Base-by-base conservation (phyloP, 768 basidiomycete species). In the Boletus reticulatus region DNA sequence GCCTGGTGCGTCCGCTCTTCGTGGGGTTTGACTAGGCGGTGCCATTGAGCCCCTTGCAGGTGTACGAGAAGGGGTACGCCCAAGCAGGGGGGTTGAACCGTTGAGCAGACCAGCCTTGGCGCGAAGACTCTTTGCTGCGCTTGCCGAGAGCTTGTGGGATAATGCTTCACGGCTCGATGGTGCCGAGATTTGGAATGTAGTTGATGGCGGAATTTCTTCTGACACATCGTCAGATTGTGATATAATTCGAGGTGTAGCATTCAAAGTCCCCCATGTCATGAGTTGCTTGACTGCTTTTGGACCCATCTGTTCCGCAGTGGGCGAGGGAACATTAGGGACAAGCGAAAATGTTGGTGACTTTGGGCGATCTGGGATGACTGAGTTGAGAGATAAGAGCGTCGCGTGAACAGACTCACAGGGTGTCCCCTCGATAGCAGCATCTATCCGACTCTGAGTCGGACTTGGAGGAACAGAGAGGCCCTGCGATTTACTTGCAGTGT, bases 251-350 rank as follows among this genome's bases (percentile, higher is more conserved):
- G 97, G 97, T 10, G 97, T 98, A 16, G 91, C 88, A 60, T 87
- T 84, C 22, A 98, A 78, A 13, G 93, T 94, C 2, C 97, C 97
- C 94, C 93, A 95, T 13, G 97, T 99, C 89, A 98, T 94, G 16
- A 99, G 82, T 62, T 98, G 88, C 65, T 94, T 93, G 49, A 98
- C 80, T 1, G 92, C 89, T 6, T 79, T 75, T 2, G 94, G 84
- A 1, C 91, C 92, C 44, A 98, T 81, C 64, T 91, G 79, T 6
- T 85, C 80, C 0, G 94, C 87, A 8, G 89, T 90, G 2, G 94
- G 94, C 0, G 94, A 92, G 4, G 97, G 96, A 11, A 96, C 72
- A 52, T 84, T 83, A 14, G 93, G 87, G 20, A 99, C 87, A 19
- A 97, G 84, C 4, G 87, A 78, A 68, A 92, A 93, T 13, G 75